A percentile compares a stretch with the other conserved stretches of the same genome.
Conservation (phyloP, 306 rosid species). For the Lagenaria siceraria region DNA sequence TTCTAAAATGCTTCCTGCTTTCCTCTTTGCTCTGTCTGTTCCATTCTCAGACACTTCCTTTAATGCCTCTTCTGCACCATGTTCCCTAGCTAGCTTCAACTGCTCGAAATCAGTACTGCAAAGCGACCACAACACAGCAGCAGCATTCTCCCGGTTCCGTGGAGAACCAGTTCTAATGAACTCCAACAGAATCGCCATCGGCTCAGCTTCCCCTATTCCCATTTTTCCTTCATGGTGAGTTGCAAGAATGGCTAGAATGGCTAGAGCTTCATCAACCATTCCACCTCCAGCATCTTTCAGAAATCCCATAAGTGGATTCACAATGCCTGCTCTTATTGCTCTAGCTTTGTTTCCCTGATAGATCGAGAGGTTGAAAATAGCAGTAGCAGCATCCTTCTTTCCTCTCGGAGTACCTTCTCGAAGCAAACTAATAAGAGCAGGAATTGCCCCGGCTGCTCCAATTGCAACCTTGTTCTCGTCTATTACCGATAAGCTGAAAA, state of each 20-base stretch:
- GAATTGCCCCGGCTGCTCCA: constrained; percentile 99
- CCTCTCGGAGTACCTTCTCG: constrained; percentile 95
- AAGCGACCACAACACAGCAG: constrained; percentile 77
- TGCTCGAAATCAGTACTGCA: constrained; percentile 56
- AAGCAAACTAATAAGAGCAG: constrained; percentile 76
- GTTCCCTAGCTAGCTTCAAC: constrained; percentile 60
- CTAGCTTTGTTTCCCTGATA: constrained; percentile 96
- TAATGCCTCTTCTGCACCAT: constrained; percentile 73
- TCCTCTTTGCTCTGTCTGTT: constrained; percentile 92
- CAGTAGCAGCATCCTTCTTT: constrained; percentile 96
- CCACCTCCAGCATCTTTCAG: constrained; percentile 87
- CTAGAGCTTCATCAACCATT: constrained; percentile 94
- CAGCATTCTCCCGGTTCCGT: constrained; percentile 88
- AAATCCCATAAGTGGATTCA: constrained; percentile 57
- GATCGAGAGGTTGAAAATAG: constrained; percentile 82
- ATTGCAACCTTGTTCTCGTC: constrained; percentile 89
- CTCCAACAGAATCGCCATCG: constrained; percentile 64
- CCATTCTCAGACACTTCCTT: constrained; percentile 79
- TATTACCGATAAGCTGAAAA: constrained; percentile 78
- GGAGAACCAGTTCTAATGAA: constrained; percentile 83
- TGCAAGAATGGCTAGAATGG: constrained; percentile 80
- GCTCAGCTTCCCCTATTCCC: constrained; percentile 57
- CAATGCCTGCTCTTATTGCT: constrained; percentile 89
- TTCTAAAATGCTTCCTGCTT: constrained; percentile 70
- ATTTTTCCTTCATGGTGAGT: constrained; percentile 78